Conservation (phyloP, 2,329 filamentous ascomycete species). For the Fusarium sp. region DNA sequence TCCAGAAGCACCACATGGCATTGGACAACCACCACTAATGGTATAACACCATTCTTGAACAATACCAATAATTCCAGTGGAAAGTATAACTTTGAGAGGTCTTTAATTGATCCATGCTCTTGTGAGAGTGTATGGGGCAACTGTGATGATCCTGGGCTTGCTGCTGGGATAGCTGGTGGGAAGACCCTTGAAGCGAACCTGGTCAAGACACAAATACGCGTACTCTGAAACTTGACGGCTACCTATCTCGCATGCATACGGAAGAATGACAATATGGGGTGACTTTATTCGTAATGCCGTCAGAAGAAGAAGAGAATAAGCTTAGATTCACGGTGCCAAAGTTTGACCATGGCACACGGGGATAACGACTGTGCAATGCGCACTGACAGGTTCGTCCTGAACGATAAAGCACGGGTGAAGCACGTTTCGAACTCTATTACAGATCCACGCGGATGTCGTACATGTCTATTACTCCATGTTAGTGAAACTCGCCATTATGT, state of each 20-base stretch:
- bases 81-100: not conserved
- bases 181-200: not conserved
- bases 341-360: not conserved
- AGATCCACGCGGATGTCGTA: not conserved
- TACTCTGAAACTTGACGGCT: not conserved
- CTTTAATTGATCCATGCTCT: accelerated
- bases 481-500: too few relatives aligned
- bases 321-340: not conserved
- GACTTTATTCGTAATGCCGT: not conserved
- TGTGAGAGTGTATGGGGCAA: not conserved
- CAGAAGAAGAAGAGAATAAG: not conserved
- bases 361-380: not conserved
- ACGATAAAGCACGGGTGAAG: not conserved
- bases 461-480: too few relatives aligned
- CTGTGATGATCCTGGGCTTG: not conserved
- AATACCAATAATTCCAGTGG: not conserved
- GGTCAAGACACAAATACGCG: not conserved
- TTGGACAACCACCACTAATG: not conserved
- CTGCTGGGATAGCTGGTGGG: not conserved
- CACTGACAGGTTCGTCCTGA: not conserved
- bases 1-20: not conserved
- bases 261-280: not conserved
- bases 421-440: not conserved
- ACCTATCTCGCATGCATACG: not conserved
- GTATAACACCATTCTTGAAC: not conserved